Conservation (phyloP, 139 green algal genomes). For the Auxenochlorella pyrenoidosa region DNA sequence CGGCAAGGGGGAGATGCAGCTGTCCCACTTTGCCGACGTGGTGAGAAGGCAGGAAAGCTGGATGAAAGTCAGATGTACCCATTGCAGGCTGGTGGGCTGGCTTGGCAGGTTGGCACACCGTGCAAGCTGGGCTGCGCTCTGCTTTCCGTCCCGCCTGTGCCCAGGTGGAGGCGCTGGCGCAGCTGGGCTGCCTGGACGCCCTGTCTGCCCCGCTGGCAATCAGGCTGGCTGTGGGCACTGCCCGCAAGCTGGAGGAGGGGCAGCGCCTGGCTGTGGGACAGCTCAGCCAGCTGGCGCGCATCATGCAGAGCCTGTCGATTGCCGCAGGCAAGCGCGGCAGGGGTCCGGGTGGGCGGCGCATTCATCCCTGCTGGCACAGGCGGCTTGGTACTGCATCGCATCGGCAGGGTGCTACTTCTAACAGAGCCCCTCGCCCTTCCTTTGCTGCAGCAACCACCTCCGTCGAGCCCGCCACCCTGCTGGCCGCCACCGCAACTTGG, state of each 20-base stretch:
- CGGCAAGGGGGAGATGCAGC: not conserved
- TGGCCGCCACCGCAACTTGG: not conserved
- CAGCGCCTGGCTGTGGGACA: not conserved
- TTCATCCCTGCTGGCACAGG: not conserved
- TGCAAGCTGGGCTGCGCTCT: not conserved
- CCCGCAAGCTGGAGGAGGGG: not conserved
- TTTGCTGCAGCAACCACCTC: not conserved
- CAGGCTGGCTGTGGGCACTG: not conserved
- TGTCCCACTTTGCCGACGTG: constrained; percentile 1
- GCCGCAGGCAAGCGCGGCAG: not conserved
- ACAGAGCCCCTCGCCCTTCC: not conserved
- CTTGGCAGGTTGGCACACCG: not conserved
- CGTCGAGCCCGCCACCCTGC: not conserved
- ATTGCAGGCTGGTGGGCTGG: no score
- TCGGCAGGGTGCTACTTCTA: no score
- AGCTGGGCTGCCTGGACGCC: constrained; percentile 3
- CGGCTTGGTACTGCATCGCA: no score
- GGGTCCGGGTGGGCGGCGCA: not conserved
- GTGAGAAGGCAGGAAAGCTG: not conserved
- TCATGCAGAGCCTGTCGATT: not conserved
- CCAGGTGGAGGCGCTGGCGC: constrained; percentile 3
- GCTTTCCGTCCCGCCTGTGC: not conserved
- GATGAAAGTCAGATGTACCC: no score
- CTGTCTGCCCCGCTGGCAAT: not conserved
- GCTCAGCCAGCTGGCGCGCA: not conserved